phyloP scores from a whole-genome alignment of 176 grass and related monocot genomes.

The Elaeis guineensis region DNA sequence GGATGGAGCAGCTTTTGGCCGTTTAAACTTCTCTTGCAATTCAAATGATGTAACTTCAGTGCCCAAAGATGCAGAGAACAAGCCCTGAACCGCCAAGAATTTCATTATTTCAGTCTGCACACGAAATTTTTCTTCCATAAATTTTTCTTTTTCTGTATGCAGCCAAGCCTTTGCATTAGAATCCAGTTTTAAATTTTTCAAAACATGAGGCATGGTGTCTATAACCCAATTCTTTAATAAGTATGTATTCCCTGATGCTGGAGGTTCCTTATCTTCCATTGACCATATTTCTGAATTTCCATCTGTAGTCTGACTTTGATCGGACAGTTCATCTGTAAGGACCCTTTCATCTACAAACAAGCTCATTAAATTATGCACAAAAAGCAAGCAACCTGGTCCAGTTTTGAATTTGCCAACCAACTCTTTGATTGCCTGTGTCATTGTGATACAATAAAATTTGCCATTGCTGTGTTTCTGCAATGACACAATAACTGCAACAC shows the following conservation, averaged over 20 bases:
- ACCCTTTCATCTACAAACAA: conserved; percentile 80
- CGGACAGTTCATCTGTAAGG: conserved; percentile 75
- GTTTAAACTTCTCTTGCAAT: conserved; percentile 97
- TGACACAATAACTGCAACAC: conserved; percentile 59
- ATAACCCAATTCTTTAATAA: conserved; percentile 81
- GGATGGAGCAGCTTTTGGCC: conserved; percentile 75
- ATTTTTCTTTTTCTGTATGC: conserved; percentile 60
- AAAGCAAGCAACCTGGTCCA: conserved; percentile 58
- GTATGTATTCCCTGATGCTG: conserved; percentile 43
- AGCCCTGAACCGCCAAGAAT: conserved; percentile 88
- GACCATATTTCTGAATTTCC: conserved; percentile 74
- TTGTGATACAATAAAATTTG: conserved; percentile 72
- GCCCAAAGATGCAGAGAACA: conserved; percentile 88
- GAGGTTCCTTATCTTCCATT: conserved; percentile 56
- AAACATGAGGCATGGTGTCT: conserved; percentile 74
- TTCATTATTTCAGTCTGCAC: conserved; percentile 85
- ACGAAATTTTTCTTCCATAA: conserved; percentile 69
- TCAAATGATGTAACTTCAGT: conserved; percentile 96
- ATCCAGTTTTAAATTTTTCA: conserved; percentile 72
- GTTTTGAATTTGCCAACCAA: conserved; percentile 49
- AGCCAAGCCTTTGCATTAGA: conserved; percentile 40
- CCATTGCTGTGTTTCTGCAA: conserved; percentile 80
- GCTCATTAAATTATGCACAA: conserved; percentile 79
- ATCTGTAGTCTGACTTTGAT: conserved; percentile 97
- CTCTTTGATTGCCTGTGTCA: conserved; percentile 67